Evolutionary conservation across 768 basidiomycete genomes (phyloP).

Genomic region (Nidularia sp.): DNA sequence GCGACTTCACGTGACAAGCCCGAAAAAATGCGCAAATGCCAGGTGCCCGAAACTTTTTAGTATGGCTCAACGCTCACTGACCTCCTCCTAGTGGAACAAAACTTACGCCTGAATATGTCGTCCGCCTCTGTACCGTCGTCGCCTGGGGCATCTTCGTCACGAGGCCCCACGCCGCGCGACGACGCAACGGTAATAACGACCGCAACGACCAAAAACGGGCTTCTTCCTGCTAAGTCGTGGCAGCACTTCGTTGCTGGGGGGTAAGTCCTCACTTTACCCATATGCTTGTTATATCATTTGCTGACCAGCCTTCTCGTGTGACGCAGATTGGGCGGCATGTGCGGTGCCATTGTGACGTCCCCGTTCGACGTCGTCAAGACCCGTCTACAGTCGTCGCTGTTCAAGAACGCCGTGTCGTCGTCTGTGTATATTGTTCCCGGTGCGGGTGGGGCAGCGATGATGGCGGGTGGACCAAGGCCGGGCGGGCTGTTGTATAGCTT

Average conservation of each 20-base stretch:
- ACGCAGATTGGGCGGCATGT: slow-evolving; percentile 89
- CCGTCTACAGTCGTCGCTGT: slow-evolving; percentile 88
- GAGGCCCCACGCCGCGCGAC: background rate
- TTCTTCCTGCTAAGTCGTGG: slow-evolving; percentile 75
- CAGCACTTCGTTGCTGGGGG: slow-evolving; percentile 84
- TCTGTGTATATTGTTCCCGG: slow-evolving; percentile 26
- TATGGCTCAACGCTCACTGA: rapidly evolving
- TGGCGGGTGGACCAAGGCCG: slow-evolving; percentile 33
- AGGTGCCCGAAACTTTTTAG: too few species aligned
- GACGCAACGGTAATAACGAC: background rate
- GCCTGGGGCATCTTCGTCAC: too few species aligned
- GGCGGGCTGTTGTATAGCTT: slow-evolving; percentile 82
- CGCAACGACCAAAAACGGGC: slow-evolving; percentile 23
- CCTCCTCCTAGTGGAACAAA: too few species aligned
- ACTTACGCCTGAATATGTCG: too few species aligned
- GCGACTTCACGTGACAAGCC: too few species aligned
- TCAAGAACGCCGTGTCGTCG: slow-evolving; percentile 39
- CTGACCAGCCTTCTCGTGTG: background rate
- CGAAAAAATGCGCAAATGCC: too few species aligned
- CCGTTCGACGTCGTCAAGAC: slow-evolving; percentile 99
- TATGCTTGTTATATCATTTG: slow-evolving; percentile 4
- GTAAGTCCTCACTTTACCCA: slow-evolving; percentile 31
- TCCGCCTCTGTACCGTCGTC: too few species aligned
- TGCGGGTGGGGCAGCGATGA: slow-evolving; percentile 22
- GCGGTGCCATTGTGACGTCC: slow-evolving; percentile 92